Evolutionary conservation across 192 early-diverging fungal genomes (phyloP), one percentile per base, ranked within the genome.

Genomic region (Funneliformis mosseae): DNA sequence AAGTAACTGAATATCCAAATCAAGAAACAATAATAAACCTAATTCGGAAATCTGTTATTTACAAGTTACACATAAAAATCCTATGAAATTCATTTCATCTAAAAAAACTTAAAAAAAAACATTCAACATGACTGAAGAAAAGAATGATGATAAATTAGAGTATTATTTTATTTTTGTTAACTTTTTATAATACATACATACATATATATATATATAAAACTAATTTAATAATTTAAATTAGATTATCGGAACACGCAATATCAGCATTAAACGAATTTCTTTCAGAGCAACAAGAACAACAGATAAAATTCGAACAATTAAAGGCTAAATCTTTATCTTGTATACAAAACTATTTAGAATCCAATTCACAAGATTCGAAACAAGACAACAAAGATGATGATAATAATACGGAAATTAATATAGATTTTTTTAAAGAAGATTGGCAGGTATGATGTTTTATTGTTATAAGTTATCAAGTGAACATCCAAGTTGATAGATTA

Each of bases 381-480:
- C 66, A 66, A 18, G 33, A 81, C 23, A 55, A 80, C 21, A n/a
- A n/a, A n/a, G n/a, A n/a, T n/a, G n/a, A n/a, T n/a, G 81, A 81
- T 28, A 75, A 86, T 27, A 45, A 80, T 39, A 84, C 84, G 39
- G 77, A 85, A 43, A 61, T 82, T 43, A 82, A 86, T 46, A 94
- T 95, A 89, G 85, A 86, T 21, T 85, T 83, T 59, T 95, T 95
- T 85, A 88, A 87, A 41, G 94, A 95, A 80, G 93, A 95, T 83
- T 95, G 94, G 94, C 93, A 95, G 83, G 81, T 91, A 67, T 86
- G 84, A 88, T 89, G 81, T 48, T 74, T 42, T 50, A 80, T 27
- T 5, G n/a, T 55, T 18, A 18, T 16, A 7, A 55, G 39, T 21
- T 27, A 55, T 66, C 4, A 46, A 18, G 8, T 27, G 28, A 33